Evolutionary conservation across 441 rosid genomes (phyloP).

Genomic region (Flueggea neowawraea): DNA sequence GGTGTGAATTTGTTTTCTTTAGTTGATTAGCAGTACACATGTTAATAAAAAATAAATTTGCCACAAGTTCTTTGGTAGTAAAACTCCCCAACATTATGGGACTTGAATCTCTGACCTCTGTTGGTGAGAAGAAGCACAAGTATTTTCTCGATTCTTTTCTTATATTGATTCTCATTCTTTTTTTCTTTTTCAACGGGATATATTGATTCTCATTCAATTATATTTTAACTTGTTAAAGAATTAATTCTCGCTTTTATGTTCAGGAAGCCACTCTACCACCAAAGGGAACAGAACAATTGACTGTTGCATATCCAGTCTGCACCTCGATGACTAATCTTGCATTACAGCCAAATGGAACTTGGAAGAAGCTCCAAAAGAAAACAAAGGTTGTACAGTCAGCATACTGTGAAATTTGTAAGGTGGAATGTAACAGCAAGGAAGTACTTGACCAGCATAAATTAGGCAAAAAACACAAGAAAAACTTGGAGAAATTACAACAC

Average conservation of each 20-base stretch:
- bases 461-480: conserved; percentile 55
- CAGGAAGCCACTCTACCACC: conserved; percentile 16
- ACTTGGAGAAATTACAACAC: conserved; percentile 31
- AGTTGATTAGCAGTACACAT: too few species aligned
- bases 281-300: conserved; percentile 19
- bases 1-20: too few species aligned
- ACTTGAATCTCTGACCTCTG: too few species aligned
- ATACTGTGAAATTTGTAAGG: conserved; percentile 42
- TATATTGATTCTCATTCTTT: too few species aligned
- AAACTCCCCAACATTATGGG: too few species aligned
- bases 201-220: too few species aligned
- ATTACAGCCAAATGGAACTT: conserved; percentile 13
- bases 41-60: too few species aligned
- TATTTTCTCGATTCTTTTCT: too few species aligned
- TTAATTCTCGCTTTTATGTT: conserved; percentile 8
- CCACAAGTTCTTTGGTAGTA: too few species aligned
- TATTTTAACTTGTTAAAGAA: not conserved
- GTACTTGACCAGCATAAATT: conserved; percentile 41
- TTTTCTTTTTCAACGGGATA: too few species aligned
- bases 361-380: conserved; percentile 32
- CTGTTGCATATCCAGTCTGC: conserved; percentile 17
- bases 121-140: too few species aligned
- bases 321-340: conserved; percentile 13
- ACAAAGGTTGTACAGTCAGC: conserved; percentile 33
- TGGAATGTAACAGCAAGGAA: conserved; percentile 43